phyloP scores from a whole-genome alignment of 2,329 filamentous ascomycete genomes.

The Lachnellula hyalina region DNA sequence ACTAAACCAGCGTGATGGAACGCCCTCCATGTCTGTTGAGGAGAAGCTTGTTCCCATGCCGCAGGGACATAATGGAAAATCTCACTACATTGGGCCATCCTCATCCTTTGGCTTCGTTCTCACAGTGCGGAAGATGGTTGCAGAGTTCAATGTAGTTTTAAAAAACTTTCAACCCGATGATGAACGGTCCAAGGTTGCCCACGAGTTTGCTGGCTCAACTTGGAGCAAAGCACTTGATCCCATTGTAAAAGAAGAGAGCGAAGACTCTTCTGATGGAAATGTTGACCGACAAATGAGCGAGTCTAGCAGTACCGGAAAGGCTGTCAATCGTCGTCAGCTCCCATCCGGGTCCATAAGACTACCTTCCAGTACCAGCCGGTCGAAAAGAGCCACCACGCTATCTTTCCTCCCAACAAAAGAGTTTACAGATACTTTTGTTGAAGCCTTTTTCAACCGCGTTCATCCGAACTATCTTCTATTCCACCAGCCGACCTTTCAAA shows the following conservation, averaged over 20 bases:
- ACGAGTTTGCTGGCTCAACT: conserved; percentile 25
- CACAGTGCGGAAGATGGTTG: conserved; percentile 27
- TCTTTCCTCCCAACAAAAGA: conserved; percentile 32
- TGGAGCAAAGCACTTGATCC: conserved; percentile 29
- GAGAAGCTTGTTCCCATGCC: conserved; percentile 27
- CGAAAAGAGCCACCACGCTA: conserved; percentile 19
- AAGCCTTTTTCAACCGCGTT: conserved; percentile 37
- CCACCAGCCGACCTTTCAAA: conserved; percentile 36
- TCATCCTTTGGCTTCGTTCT: conserved; percentile 30
- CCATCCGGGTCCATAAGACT: conserved; percentile 15
- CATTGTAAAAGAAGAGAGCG: conserved; percentile 24
- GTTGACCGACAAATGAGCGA: conserved; percentile 1
- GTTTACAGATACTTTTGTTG: conserved; percentile 34
- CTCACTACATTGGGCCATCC: conserved; percentile 30
- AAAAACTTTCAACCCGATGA: conserved; percentile 21
- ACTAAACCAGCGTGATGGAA: conserved; percentile 5
- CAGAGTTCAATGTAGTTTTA: conserved; percentile 25
- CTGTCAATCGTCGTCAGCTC: conserved; percentile 6
- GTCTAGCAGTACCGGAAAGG: neutral
- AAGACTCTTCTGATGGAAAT: conserved; percentile 21
- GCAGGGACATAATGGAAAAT: conserved; percentile 14
- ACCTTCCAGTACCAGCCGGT: conserved; percentile 7
- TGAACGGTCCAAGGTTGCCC: conserved; percentile 22
- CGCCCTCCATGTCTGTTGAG: conserved; percentile 14
- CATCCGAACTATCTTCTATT: conserved; percentile 37